These are phyloP conservation scores for Lachancea dasiensis DNA, from an alignment of 805 yeast species.

Conservation along the genomic window DNA sequence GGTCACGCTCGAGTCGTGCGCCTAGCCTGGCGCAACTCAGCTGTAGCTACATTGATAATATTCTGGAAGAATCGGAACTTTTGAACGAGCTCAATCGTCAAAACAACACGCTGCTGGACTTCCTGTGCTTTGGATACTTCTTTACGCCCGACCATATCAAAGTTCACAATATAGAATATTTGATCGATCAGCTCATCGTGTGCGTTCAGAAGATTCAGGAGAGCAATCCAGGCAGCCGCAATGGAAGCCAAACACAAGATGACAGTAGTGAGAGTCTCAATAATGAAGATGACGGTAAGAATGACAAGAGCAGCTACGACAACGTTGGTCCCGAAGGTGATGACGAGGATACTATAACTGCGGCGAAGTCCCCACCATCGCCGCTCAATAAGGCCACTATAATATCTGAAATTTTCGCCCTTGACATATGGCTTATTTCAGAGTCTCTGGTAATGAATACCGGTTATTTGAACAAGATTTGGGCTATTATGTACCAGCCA, in stretches of 20 bases:
- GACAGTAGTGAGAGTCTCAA: constrained; percentile 3
- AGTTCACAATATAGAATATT: constrained; percentile 27
- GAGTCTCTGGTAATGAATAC: constrained; percentile 79
- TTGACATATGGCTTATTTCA: constrained; percentile 87
- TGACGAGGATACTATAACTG: constrained; percentile 5
- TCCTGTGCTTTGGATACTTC: constrained; percentile 43
- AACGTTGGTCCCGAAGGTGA: constrained; percentile 7
- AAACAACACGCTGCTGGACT: constrained; percentile 39
- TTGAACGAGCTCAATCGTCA: constrained; percentile 34
- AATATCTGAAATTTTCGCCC: constrained; percentile 72
- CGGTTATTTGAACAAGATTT: constrained; percentile 56
- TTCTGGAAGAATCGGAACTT: constrained; percentile 36
- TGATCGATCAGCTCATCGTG: constrained; percentile 26
- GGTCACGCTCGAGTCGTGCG: not conserved
- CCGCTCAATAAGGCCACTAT: constrained; percentile 23
- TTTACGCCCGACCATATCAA: constrained; percentile 18
- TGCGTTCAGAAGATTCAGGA: constrained; percentile 23
- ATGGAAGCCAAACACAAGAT: constrained; percentile 3
- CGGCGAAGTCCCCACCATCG: constrained; percentile 5
- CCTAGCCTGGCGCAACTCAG: constrained; percentile 13
- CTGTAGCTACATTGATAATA: constrained; percentile 32
- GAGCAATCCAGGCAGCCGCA: not conserved
- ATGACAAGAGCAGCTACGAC: constrained; percentile 27
- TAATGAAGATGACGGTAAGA: constrained; percentile 4
- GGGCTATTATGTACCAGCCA: constrained; percentile 68